Percentiles rank a stretch among this genome's conserved stretches.
Evolutionary conservation across 139 green algal genomes (phyloP).

Genomic region (Chlamydomonas eustigma): DNA sequence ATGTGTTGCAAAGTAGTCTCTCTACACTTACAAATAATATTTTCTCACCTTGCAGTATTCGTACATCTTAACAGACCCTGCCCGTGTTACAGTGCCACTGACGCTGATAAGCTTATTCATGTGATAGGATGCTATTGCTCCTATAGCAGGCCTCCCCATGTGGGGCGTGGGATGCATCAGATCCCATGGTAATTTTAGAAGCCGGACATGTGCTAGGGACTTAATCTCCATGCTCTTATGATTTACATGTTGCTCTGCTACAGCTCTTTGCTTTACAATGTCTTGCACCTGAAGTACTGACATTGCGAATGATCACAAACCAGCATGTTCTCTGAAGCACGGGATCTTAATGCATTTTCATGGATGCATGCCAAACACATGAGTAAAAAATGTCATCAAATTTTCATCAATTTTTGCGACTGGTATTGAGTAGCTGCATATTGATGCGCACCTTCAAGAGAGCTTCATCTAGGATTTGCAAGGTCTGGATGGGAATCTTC

Average conservation of each 20-base stretch:
- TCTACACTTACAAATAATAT: no score
- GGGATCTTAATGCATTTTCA: no score
- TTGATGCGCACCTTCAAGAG: constrained; percentile 17
- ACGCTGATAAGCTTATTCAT: constrained; percentile 63
- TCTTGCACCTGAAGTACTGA: no score
- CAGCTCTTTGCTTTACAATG: background rate
- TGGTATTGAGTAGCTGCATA: background rate
- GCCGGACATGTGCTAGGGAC: background rate
- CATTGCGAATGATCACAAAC: no score
- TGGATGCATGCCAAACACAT: no score
- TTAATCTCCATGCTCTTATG: background rate
- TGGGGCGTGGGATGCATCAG: background rate
- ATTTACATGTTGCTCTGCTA: background rate
- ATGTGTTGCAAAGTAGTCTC: background rate
- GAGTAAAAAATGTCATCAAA: background rate
- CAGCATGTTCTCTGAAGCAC: no score
- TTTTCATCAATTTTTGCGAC: background rate
- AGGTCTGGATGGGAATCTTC: background rate
- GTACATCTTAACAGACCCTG: constrained; percentile 67
- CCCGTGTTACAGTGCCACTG: constrained; percentile 67
- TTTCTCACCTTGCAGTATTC: constrained; percentile 45
- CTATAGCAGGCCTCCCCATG: constrained; percentile 22
- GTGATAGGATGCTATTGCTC: constrained; percentile 45
- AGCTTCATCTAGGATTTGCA: constrained; percentile 40
- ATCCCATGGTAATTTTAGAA: background rate